phyloP scores from a whole-genome alignment of 2,329 filamentous ascomycete species.

The Talaromyces verruculosus region DNA sequence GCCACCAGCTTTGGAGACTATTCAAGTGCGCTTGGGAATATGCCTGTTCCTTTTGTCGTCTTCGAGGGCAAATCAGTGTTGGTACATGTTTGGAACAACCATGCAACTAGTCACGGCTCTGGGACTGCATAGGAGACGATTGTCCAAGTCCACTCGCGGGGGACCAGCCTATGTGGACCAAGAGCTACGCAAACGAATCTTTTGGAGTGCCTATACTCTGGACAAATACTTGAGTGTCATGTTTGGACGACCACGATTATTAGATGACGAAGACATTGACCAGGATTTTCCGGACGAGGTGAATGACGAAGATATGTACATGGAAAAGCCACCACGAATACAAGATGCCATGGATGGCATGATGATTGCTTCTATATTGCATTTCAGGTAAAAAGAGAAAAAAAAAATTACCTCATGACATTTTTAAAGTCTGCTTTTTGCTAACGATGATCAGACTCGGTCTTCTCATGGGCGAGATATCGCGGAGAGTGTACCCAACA shows the following conservation, averaged over 20 bases:
- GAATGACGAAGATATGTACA: slow-evolving; percentile 59
- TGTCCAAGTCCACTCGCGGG: slow-evolving; percentile 32
- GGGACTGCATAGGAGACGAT: slow-evolving; percentile 40
- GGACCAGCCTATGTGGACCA: slow-evolving; percentile 36
- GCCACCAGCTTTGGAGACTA: slow-evolving; percentile 55
- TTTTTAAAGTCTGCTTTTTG: too few species aligned
- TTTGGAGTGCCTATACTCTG: slow-evolving; percentile 63
- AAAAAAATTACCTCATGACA: too few species aligned
- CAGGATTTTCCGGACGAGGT: slow-evolving; percentile 58
- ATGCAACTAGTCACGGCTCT: slow-evolving; percentile 54
- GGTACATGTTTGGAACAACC: slow-evolving; percentile 60
- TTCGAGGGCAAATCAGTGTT: slow-evolving; percentile 61
- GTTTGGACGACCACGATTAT: slow-evolving; percentile 59
- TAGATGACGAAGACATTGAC: slow-evolving; percentile 65
- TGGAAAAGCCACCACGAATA: slow-evolving; percentile 39
- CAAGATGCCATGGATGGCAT: slow-evolving; percentile 39
- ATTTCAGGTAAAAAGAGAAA: slow-evolving; percentile 36
- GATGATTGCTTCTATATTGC: slow-evolving; percentile 43
- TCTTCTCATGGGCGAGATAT: slow-evolving; percentile 50
- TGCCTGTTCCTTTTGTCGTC: slow-evolving; percentile 60
- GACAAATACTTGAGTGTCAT: slow-evolving; percentile 66
- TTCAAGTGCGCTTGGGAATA: slow-evolving; percentile 59
- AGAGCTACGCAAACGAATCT: slow-evolving; percentile 59
- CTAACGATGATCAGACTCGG: slow-evolving; percentile 43
- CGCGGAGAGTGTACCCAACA: slow-evolving; percentile 47